phyloP scores from a whole-genome alignment of 2,329 filamentous ascomycete genomes.

The Coniochaeta pulveracea region DNA sequence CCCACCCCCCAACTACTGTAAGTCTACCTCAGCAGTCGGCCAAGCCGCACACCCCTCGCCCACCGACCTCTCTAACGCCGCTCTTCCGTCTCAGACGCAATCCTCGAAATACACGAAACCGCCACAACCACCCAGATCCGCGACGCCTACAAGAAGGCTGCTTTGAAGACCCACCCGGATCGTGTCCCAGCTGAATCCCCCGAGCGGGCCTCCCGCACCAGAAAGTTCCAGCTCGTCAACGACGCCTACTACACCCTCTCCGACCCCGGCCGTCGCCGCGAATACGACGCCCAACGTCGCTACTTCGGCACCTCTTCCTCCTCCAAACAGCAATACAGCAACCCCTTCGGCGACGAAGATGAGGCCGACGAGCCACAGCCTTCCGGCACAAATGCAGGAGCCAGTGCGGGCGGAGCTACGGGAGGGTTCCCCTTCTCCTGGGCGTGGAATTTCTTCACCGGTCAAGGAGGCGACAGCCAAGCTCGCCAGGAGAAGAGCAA shows the following conservation, averaged over 20 bases:
- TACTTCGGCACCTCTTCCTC: slow-evolving; percentile 38
- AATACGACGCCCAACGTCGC: slow-evolving; percentile 68
- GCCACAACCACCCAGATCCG: slow-evolving; percentile 77
- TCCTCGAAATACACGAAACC: slow-evolving; percentile 61
- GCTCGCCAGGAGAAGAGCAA: slow-evolving; percentile 48
- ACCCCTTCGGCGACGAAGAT: slow-evolving; percentile 27
- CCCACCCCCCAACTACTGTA: slow-evolving; percentile 48
- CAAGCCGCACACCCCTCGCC: not conserved
- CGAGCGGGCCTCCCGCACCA: slow-evolving; percentile 70
- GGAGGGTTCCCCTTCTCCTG: slow-evolving; percentile 55
- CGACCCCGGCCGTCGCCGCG: slow-evolving; percentile 61
- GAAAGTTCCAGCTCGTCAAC: slow-evolving; percentile 34
- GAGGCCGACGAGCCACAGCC: slow-evolving; percentile 30
- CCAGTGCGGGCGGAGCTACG: slow-evolving; percentile 64
- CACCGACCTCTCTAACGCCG: too few relatives aligned
- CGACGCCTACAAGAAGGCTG: slow-evolving; percentile 91
- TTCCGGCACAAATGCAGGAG: slow-evolving; percentile 47
- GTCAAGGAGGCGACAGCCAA: slow-evolving; percentile 19
- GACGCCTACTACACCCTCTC: slow-evolving; percentile 51
- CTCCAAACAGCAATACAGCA: slow-evolving; percentile 17
- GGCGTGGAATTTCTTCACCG: slow-evolving; percentile 57
- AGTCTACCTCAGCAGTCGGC: slow-evolving; percentile 11
- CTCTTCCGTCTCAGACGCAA: slow-evolving; percentile 46
- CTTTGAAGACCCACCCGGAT: slow-evolving; percentile 87
- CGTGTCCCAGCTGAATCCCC: slow-evolving; percentile 76